Evolutionary conservation across 208 protist species (phyloP), one percentile per base, ranked within the genome.

Genomic region (Tritrichomonas musculus): DNA sequence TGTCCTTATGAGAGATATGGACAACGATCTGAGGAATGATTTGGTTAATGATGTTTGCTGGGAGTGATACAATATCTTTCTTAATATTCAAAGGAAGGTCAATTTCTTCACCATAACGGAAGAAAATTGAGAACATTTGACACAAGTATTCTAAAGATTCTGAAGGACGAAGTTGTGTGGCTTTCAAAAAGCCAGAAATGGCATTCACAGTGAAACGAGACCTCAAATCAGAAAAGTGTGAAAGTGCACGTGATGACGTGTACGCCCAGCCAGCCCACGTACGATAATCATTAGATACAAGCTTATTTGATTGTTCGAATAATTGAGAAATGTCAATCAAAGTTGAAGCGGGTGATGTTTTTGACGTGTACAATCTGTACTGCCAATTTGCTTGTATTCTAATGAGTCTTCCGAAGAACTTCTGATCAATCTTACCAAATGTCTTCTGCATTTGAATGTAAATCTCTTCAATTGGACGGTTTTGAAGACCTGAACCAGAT

Each of bases 21-120:
- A 88, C 77, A 60, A 49, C 77, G 20, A 88, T 88, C 39, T 88
- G 77, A 57, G 77, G 77, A 57, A 88, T 47, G 39, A 88, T 88
- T 30, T 53, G 44, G 20, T 60, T 33, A 30, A 88, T 47, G 20
- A 49, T 88, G 20, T 41, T 33, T 20, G 77, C 3, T 39, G 77
- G 47, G 0, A 88, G 27, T 39, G 77, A 53, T n/a, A 53, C 47
- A 27, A 88, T 53, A n/a, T 88, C 77, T 39, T 88, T 88, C 27
- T 30, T 88, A 30, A 88, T n/a, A 2, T 13, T 33, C n/a, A 44
- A 17, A 17, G 77, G 47, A 14, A 88, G n/a, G 1, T 33, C 47
- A 27, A 49, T 60, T 88, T 53, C 41, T 60, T 44, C 77, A 57
- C 77, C 77, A 49, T 53, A 88, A 57, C 77, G 53, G 47, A 88